Conservation (phyloP, 2,329 filamentous ascomycete species). For the Penicillium corylophilum region DNA sequence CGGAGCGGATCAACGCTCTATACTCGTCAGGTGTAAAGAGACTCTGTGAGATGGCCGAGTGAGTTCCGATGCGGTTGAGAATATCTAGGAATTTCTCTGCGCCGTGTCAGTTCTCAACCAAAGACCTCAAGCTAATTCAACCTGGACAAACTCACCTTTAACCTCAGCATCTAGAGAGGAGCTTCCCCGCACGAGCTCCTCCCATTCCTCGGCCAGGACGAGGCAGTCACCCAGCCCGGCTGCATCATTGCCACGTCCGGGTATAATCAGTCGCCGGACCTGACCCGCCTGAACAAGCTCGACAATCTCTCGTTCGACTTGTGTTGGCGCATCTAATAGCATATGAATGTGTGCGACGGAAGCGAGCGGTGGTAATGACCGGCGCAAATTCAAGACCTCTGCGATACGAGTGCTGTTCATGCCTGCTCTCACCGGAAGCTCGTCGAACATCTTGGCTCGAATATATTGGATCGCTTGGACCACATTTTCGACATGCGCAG, state of each 20-base stretch:
- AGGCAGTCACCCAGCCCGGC: conserved; percentile 59
- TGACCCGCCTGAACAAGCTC: conserved; percentile 52
- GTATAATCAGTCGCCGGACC: conserved; percentile 56
- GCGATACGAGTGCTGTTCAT: conserved; percentile 63
- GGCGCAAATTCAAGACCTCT: conserved; percentile 58
- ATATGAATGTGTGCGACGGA: conserved; percentile 62
- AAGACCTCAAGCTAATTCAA: not conserved
- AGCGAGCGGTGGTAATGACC: conserved; percentile 56
- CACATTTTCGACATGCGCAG: conserved; percentile 50
- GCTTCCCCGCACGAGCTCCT: conserved; percentile 41
- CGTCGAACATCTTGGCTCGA: conserved; percentile 54
- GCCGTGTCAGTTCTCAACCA: conserved; percentile 5
- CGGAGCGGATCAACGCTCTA: conserved; percentile 50
- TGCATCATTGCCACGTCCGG: conserved; percentile 57
- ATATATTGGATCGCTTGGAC: conserved; percentile 56
- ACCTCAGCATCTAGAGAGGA: conserved; percentile 32
- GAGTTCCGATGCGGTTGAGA: conserved; percentile 48
- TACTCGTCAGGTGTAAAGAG: conserved; percentile 50
- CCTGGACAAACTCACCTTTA: conserved; percentile 30
- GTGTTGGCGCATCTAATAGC: conserved; percentile 55
- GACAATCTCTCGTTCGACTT: conserved; percentile 60
- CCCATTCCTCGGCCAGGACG: conserved; percentile 55
- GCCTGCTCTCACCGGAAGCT: conserved; percentile 56
- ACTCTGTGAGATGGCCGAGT: conserved; percentile 46
- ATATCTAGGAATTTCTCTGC: conserved; percentile 52